Conservation (phyloP, 371 early-diverging fungal species). For the Mortierella sp. region DNA sequence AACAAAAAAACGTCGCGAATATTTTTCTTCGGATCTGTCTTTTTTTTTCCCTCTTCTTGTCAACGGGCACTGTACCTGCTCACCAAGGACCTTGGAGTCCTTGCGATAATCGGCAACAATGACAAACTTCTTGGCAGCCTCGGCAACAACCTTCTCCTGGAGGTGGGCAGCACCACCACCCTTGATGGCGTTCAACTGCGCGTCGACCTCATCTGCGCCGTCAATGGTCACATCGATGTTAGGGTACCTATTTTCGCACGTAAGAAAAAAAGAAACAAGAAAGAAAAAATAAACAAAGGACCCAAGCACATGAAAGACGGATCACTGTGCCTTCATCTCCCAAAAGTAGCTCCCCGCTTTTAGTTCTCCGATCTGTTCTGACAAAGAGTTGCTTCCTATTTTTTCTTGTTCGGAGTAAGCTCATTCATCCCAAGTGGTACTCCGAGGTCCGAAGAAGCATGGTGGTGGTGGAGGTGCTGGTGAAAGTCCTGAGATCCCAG, state of each 20-base stretch:
- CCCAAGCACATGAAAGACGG: not conserved
- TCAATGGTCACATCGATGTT: constrained; percentile 91
- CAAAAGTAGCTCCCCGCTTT: constrained; percentile 16
- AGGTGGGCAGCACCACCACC: constrained; percentile 96
- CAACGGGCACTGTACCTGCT: constrained; percentile 65
- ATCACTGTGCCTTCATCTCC: not conserved
- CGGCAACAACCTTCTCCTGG: constrained; percentile 93
- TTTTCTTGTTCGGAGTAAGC: not conserved
- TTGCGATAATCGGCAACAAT: constrained; percentile 92
- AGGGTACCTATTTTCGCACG: constrained; percentile 60
- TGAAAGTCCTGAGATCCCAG: not conserved
- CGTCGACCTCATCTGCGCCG: constrained; percentile 93
- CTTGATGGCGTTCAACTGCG: constrained; percentile 88
- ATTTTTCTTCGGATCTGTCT: not conserved
- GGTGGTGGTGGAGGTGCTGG: not conserved
- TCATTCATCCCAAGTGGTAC: not conserved
- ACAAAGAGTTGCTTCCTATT: not conserved
- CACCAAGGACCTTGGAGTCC: constrained; percentile 81
- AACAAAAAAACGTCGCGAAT: not conserved
- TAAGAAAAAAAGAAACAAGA: not conserved
- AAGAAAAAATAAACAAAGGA: constrained; percentile 18
- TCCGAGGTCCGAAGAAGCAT: not conserved
- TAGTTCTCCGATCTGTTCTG: constrained; percentile 20
- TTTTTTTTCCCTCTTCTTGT: not conserved
- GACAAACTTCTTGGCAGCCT: constrained; percentile 84